Evolutionary conservation across 306 rosid genomes (phyloP), one percentile per base, ranked within the genome.

Genomic region (Aeschynomene evenia): DNA sequence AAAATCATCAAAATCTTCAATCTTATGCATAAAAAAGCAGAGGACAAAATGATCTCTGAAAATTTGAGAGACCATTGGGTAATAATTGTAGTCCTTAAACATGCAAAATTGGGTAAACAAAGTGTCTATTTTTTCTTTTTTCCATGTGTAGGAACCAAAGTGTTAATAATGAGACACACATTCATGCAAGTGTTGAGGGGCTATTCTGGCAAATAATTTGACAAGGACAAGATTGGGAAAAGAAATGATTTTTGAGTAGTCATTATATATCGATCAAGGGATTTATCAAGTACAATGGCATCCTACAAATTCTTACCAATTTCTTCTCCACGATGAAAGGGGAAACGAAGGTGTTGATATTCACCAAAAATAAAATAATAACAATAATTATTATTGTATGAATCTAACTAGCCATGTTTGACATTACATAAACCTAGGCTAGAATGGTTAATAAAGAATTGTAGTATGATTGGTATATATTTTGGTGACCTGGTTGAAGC

Each of bases 401-500:
- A 13, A 40, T 40, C 0, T 2, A 40, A 40, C 4, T 13, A 40
- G 15, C 48, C 1, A 11, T 14, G 0, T 14, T 10, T 40, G 3
- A 10, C 48, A 40, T 40, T 5, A 40, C 13, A 40, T 40, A 40
- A 40, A 40, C 48, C 15, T 13, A 40, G 9, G 31, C 6, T 28
- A 28, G 9, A n/a, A n/a, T n/a, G n/a, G 2, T 33, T 33, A 1
- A 33, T 33, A 33, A 33, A 33, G 37, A 33, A 33, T 33, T 33
- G 37, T 33, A 33, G 7, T 33, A n/a, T 1, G 31, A 28, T 28
- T 2, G 9, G 37, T 33, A n/a, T n/a, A n/a, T n/a, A n/a, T n/a
- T n/a, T n/a, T n/a, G n/a, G n/a, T n/a, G n/a, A 90, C 98, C 96
- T 92, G 98, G 73, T 84, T 83, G 77, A 79, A 89, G 2, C 73